phyloP scores from a whole-genome alignment of 345 rosid genomes.

The Hibiscus mutabilis region DNA sequence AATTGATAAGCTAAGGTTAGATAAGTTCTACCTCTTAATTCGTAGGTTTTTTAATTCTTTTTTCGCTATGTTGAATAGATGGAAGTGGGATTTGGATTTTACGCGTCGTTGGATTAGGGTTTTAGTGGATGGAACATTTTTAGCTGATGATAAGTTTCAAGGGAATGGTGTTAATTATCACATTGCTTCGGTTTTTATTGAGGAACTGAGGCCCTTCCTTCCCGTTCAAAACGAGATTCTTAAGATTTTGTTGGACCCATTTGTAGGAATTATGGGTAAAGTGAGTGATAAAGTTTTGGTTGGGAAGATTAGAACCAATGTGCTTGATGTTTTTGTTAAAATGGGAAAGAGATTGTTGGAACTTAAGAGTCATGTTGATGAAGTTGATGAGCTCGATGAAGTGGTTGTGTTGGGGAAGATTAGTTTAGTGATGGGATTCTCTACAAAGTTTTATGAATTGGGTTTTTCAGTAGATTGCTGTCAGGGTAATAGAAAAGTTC shows the following conservation, averaged over 20 bases:
- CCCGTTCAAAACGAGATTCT: constrained; percentile 47
- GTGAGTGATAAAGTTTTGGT: constrained; percentile 59
- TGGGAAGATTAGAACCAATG: constrained; percentile 59
- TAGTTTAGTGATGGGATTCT: constrained; percentile 45
- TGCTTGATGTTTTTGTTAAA: constrained; percentile 54
- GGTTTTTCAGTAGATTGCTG: constrained; percentile 66
- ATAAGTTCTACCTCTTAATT: constrained; percentile 80
- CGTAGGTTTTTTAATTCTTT: constrained; percentile 54
- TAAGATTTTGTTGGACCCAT: constrained; percentile 40
- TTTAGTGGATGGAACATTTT: constrained; percentile 42
- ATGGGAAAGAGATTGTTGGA: constrained; percentile 59
- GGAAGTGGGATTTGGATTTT: constrained; percentile 56
- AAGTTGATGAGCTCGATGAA: constrained; percentile 39
- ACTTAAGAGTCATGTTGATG: constrained; percentile 32
- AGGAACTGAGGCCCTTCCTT: constrained; percentile 62
- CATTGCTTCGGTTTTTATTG: constrained; percentile 52
- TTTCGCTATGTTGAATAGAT: constrained; percentile 41
- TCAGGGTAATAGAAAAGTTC: constrained; percentile 83
- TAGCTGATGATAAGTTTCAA: constrained; percentile 44
- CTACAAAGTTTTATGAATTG: constrained; percentile 59
- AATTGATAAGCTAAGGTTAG: constrained; percentile 72
- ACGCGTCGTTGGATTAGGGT: constrained; percentile 35
- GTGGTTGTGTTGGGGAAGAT: constrained; percentile 50
- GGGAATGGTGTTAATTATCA: constrained; percentile 89
- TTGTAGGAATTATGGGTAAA: constrained; percentile 45